Base-by-base conservation (phyloP, 768 basidiomycete genomes). In the Strobilomyces dryophilus region DNA sequence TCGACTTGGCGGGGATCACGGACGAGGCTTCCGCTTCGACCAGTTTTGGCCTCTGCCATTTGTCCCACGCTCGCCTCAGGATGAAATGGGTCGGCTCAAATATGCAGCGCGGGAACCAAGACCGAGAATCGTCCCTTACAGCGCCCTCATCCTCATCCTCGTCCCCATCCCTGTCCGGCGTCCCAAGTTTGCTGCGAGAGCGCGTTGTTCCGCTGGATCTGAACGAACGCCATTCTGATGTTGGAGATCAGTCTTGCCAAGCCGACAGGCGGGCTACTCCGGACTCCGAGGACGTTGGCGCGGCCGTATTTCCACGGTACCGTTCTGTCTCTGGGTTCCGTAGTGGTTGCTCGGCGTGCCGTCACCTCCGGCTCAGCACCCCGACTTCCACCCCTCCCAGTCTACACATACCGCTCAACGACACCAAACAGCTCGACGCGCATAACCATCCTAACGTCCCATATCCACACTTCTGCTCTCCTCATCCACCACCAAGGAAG, bases 281-380 rank as follows among this genome's bases (percentile, higher is more conserved):
- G 59, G 56, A 52, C 49, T 53, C 56, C 53, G 59, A 58, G 63
- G 50, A 55, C 27, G 27, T 49, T 26, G 8, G 45, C 8, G 24
- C 12, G 20, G 27, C 53, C 26, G 49, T 17, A 34, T 49, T 57
- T 17, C 45, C 39, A 48, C 55, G 56, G 50, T 43, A 32, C 18
- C 52, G 52, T 35, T 54, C 57, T 11, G 36, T 39, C 26, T 50
- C 52, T 21, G 60, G 47, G 51, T 67, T 68, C 58, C 66, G 66
- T 6, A 67, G 61, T 54, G 66, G 66, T 43, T 67, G 66, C 53
- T 47, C 55, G 7, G 64, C 66, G 11, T 68, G 66, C 56, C 61
- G 58, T 46, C 64, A 61, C 18, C 54, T 48, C 43, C 66, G 63
- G 29, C 15, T 52, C 18, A 58, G 58, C 10, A 37, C 41, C 37